Percentiles rank a stretch among this genome's conserved stretches.
These are phyloP conservation scores for Aegilops umbellulata DNA, from an alignment of 176 grass and related monocot genomes.

Conservation along the genomic window DNA sequence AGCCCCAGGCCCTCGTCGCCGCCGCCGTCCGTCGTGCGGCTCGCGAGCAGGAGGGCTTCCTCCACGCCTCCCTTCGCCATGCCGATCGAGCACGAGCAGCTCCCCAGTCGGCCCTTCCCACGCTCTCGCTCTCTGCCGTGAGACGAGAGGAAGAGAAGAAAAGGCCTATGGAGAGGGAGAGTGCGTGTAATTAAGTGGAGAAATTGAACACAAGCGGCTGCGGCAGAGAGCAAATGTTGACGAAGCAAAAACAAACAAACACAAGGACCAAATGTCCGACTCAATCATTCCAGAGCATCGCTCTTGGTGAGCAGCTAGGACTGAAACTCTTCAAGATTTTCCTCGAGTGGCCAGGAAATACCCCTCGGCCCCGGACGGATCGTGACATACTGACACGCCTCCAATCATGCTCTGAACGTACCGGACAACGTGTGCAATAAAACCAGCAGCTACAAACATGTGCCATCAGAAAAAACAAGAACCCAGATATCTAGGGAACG, in stretches of 20 bases:
- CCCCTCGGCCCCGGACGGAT: not conserved
- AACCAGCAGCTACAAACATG: not conserved
- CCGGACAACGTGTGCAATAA: not conserved
- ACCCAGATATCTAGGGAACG: too few species aligned
- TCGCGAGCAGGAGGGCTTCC: not conserved
- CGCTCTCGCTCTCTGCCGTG: not conserved
- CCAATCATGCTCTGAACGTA: not conserved
- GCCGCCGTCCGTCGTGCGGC: not conserved
- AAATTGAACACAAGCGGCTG: not conserved
- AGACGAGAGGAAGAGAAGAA: not conserved
- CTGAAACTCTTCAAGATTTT: not conserved
- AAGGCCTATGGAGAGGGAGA: not conserved
- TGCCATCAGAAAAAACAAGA: too few species aligned
- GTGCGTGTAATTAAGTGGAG: not conserved
- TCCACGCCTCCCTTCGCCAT: not conserved
- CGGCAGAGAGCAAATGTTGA: not conserved
- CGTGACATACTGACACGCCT: not conserved
- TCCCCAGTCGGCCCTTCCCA: not conserved
- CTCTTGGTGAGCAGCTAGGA: not conserved
- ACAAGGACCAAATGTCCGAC: not conserved
- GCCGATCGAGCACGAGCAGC: not conserved
- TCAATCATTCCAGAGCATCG: not conserved
- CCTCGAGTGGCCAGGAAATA: not conserved
- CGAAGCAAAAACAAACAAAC: not conserved
- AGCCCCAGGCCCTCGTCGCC: not conserved